Percentiles rank a stretch among this genome's conserved stretches.
Evolutionary conservation across 192 early-diverging fungal species (phyloP).

Genomic region (Coemansia biformis): DNA sequence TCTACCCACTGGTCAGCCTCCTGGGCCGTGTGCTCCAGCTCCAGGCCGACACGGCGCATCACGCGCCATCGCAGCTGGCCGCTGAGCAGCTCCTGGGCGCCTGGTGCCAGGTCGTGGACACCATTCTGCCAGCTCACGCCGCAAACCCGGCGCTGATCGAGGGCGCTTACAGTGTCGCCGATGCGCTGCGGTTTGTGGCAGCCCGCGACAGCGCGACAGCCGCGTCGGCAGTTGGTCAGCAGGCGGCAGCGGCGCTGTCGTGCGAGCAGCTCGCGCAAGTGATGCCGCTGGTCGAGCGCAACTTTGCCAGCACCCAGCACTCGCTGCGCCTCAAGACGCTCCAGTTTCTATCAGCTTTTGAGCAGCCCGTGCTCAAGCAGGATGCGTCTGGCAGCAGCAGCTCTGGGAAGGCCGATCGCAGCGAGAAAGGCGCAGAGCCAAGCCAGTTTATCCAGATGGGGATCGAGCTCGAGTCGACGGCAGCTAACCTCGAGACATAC

Average conservation of each 20-base stretch:
- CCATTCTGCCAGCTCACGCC: constrained; percentile 15
- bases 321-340: constrained; percentile 58
- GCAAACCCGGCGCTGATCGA: constrained; percentile 24
- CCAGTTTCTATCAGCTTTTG: constrained; percentile 65
- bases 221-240: constrained; percentile 1
- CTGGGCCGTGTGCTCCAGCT: constrained; percentile 33
- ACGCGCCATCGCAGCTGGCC: constrained; percentile 2
- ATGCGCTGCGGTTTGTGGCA: constrained; percentile 13
- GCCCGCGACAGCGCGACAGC: background rate
- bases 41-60: constrained; percentile 9
- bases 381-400: too few relatives aligned
- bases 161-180: constrained; percentile 19
- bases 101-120: constrained; percentile 17
- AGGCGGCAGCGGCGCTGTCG: constrained; percentile 19
- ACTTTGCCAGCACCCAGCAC: constrained; percentile 28
- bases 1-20: constrained; percentile 27
- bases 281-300: constrained; percentile 29
- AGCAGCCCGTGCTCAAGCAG: constrained; percentile 52
- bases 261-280: constrained; percentile 16
- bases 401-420: background rate
- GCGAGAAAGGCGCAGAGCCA: constrained; percentile 10
- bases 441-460: constrained; percentile 55
- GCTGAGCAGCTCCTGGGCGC: constrained; percentile 11
- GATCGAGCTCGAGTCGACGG: constrained; percentile 57
- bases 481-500: constrained; percentile 56